phyloP scores from a whole-genome alignment of 2,329 filamentous ascomycete genomes.

The Colletotrichum sp. region DNA sequence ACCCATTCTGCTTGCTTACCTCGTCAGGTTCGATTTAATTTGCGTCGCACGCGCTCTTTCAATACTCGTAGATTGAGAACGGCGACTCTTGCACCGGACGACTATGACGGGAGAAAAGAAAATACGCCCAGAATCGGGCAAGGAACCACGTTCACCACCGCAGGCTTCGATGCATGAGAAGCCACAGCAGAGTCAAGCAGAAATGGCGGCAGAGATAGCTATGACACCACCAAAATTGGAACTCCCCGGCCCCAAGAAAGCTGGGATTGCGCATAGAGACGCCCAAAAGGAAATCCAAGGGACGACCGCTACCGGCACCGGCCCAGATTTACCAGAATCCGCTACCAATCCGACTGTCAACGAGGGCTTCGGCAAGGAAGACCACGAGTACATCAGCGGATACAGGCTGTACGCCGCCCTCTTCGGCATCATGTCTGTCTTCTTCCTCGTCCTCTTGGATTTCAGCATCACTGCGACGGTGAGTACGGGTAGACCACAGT shows the following conservation, averaged over 20 bases:
- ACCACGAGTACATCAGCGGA: not conserved
- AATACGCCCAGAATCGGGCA: not conserved
- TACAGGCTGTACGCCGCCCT: not conserved
- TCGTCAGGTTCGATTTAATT: accelerated
- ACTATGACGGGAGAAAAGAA: not conserved
- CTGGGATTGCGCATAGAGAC: not conserved
- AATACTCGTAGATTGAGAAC: accelerated
- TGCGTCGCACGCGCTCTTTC: not conserved
- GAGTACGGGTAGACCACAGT: not conserved
- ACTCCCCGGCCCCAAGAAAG: too few relatives aligned
- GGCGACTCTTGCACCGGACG: not conserved
- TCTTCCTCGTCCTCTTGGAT: not conserved
- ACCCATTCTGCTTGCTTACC: not conserved
- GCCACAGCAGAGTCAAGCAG: not conserved
- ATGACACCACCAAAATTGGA: too few relatives aligned
- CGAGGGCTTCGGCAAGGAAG: not conserved
- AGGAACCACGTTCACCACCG: not conserved
- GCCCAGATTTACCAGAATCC: not conserved
- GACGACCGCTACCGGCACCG: not conserved
- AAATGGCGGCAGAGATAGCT: not conserved
- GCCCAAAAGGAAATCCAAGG: accelerated
- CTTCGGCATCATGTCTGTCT: not conserved
- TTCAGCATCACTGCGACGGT: not conserved
- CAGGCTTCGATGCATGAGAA: not conserved
- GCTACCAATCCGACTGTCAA: not conserved